A percentile compares a stretch with the other conserved stretches of the same genome.
Evolutionary conservation across 208 protist genomes (phyloP).

Genomic region (Leishmania mexicana): DNA sequence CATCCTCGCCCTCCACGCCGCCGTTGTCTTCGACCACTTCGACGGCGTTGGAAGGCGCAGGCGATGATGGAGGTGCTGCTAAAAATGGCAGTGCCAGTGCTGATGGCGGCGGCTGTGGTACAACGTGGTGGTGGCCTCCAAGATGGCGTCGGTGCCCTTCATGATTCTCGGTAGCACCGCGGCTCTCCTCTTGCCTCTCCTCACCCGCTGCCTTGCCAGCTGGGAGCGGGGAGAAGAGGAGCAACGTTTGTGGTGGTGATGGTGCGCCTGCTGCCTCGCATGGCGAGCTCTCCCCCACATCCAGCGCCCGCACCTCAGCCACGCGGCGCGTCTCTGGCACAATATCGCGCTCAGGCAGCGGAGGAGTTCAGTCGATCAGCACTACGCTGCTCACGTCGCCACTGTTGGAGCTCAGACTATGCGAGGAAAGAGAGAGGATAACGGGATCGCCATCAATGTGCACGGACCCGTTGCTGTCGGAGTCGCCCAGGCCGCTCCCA

Average conservation of each 20-base stretch:
- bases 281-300: not conserved
- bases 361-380: not conserved
- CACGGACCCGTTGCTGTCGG: not conserved
- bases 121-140: not conserved
- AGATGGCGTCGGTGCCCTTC: not conserved
- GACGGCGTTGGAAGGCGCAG: not conserved
- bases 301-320: not conserved
- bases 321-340: not conserved
- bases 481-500: not conserved
- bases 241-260: not conserved
- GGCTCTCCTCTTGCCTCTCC: not conserved
- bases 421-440: slow-evolving; percentile 2
- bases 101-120: not conserved
- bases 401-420: not conserved
- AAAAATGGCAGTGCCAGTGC: not conserved
- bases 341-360: not conserved
- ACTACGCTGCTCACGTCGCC: not conserved
- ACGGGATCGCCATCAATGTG: slow-evolving; percentile 2
- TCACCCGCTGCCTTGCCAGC: not conserved
- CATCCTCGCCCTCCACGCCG: not conserved
- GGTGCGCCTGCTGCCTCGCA: not conserved
- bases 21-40: slow-evolving; percentile 10
- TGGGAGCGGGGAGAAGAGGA: not conserved
- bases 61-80: not conserved
- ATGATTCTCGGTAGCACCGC: not conserved